Percentiles rank a stretch among this genome's conserved stretches.
Evolutionary conservation across 2,329 filamentous ascomycete species (phyloP).

Genomic region (Penicillium glabrum): DNA sequence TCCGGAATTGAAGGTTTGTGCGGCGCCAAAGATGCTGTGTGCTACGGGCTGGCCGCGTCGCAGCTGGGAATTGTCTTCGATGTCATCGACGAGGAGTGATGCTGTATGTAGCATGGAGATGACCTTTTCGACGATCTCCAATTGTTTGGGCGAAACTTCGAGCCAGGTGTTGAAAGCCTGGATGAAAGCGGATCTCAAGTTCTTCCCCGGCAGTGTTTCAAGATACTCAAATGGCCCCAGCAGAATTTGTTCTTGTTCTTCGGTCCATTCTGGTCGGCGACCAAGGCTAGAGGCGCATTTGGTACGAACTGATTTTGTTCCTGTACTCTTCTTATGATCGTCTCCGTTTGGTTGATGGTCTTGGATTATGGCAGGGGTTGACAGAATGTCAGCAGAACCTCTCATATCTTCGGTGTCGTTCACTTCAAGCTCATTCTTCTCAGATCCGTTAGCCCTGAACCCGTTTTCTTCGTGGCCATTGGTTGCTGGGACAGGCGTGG

Average conservation of each 20-base stretch:
- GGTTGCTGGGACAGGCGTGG: too few species aligned
- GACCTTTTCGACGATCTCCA: neutral
- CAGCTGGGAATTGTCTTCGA: slow-evolving; percentile 76
- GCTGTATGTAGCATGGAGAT: neutral
- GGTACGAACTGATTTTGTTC: too few species aligned
- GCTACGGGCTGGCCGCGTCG: slow-evolving; percentile 79
- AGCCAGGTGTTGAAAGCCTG: slow-evolving; percentile 1
- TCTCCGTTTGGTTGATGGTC: neutral
- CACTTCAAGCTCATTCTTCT: neutral
- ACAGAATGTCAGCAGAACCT: neutral
- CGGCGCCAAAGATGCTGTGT: slow-evolving; percentile 78
- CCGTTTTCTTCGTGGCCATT: too few species aligned
- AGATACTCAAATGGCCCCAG: slow-evolving; percentile 1
- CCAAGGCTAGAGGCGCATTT: neutral
- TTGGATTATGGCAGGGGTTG: neutral
- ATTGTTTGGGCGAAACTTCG: neutral
- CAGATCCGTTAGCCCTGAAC: neutral
- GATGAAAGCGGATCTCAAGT: neutral
- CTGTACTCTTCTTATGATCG: neutral
- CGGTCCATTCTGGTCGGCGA: neutral
- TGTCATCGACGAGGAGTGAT: slow-evolving; percentile 65
- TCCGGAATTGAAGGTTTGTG: slow-evolving; percentile 86
- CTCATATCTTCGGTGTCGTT: neutral
- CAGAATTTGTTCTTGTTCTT: neutral
- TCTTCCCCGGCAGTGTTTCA: neutral